These are phyloP conservation scores for Peronospora farinosa DNA, from an alignment of 352 stramenopile genomes.

Conservation along the genomic window DNA sequence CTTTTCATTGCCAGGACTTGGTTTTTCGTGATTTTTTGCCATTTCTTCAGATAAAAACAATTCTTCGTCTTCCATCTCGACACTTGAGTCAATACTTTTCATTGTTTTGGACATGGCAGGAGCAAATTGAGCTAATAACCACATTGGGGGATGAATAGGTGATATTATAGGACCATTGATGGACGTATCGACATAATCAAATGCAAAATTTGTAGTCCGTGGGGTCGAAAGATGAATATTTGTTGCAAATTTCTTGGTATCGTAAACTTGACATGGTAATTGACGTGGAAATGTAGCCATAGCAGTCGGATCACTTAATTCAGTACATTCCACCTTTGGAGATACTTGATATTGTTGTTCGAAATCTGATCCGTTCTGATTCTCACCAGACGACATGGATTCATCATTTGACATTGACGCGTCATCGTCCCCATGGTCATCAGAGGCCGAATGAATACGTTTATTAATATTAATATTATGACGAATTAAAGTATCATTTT, in stretches of 20 bases:
- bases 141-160: slow-evolving; percentile 18
- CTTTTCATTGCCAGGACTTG: neutral
- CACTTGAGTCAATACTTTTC: slow-evolving; percentile 20
- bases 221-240: neutral
- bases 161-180: neutral
- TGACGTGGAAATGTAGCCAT: neutral
- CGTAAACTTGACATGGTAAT: slow-evolving; percentile 19
- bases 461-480: slow-evolving; percentile 16
- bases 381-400: slow-evolving; percentile 46
- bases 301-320: no score
- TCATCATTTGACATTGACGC: slow-evolving; percentile 56
- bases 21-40: slow-evolving; percentile 10
- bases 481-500: slow-evolving; percentile 7
- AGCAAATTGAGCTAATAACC: slow-evolving; percentile 44
- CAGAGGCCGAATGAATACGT: slow-evolving; percentile 21
- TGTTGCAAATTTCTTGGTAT: neutral
- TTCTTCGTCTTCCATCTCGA: slow-evolving; percentile 39
- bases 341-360: slow-evolving; percentile 3
- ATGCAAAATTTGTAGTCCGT: slow-evolving; percentile 20
- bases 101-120: slow-evolving; percentile 47
- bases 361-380: slow-evolving; percentile 21
- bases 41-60: slow-evolving; percentile 34
- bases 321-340: slow-evolving; percentile 8
- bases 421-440: slow-evolving; percentile 28
- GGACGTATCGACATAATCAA: slow-evolving; percentile 19